phyloP scores from a whole-genome alignment of 257 asterid species.

The Echites panduratus region DNA sequence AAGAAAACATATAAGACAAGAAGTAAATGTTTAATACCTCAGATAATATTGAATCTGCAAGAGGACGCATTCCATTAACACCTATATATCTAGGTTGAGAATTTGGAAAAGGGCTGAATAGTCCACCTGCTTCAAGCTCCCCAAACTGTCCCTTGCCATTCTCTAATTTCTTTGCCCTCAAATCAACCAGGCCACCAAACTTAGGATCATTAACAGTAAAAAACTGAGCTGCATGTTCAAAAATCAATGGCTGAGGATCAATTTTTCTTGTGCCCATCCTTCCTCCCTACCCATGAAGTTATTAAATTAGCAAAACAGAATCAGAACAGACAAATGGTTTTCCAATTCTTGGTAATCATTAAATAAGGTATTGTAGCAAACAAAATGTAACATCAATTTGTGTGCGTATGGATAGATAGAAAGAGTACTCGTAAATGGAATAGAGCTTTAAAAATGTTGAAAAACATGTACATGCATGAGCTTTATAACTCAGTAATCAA shows the following conservation, averaged over 20 bases:
- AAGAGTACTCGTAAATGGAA: neutral
- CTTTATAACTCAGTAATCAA: neutral
- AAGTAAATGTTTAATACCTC: constrained; percentile 41
- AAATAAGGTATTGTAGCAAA: neutral
- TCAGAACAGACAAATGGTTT: constrained; percentile 17
- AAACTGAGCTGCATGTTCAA: constrained; percentile 96
- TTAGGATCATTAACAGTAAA: constrained; percentile 66
- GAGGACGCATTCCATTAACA: constrained; percentile 81
- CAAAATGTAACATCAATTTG: too few species aligned
- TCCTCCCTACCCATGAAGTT: constrained; percentile 90
- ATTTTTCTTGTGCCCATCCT: constrained; percentile 84
- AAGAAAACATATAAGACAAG: neutral
- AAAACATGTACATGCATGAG: neutral
- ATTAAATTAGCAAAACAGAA: constrained; percentile 44
- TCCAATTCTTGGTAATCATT: constrained; percentile 11
- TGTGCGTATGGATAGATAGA: too few species aligned
- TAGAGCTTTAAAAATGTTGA: neutral
- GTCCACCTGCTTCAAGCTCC: too few species aligned
- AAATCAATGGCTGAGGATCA: constrained; percentile 59
- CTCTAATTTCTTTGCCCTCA: constrained; percentile 56
- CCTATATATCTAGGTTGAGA: constrained; percentile 64
- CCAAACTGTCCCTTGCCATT: constrained; percentile 60
- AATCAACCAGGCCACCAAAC: constrained; percentile 64
- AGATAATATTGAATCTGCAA: constrained; percentile 73
- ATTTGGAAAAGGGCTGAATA: too few species aligned